Evolutionary conservation across 176 grass and related monocot genomes (phyloP), one percentile per base, ranked within the genome.

Genomic region (Urochloa ruziziensis): DNA sequence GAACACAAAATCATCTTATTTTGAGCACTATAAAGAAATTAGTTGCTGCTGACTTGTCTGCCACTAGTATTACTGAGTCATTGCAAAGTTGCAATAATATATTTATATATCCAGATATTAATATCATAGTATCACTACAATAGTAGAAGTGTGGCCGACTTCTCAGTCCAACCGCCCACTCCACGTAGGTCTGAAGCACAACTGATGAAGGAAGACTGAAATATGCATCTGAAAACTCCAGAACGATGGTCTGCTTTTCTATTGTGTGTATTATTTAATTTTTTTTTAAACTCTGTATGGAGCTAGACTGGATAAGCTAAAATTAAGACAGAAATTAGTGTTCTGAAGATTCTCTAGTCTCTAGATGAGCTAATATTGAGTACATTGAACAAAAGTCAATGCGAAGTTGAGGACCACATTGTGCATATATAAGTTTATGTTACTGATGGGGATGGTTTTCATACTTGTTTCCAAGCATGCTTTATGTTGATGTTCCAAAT

Each of bases 31-130:
- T 33, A 42, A 37, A 80, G 7, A 32, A 6, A 30, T 29, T 23
- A 42, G 36, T 11, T 19, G 60, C 44, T 18, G 7, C 23, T 81
- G 61, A 73, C 48, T 80, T 74, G 28, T 67, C 68, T 86, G 68
- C 34, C 58, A 58, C 69, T 74, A 75, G 14, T 56, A 5, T 60
- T 82, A 71, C 18, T 62, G 29, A 62, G 19, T 82, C 11, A 16
- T n/a, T 71, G 27, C 67, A 72, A 82, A 47, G 10, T 23, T 16
- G 1, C 24, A 1, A 24, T 51, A 58, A 72, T 60, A 60, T 46
- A 46, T 73, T 51, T 43, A 72, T 60, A 60, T 46, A 46, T 73
- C 4, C 18, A 12, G 44, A 73, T 23, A 7, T 54, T 56, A 67
- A n/a, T 21, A 77, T 67, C 28, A 77, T 57, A 3, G 23, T 19